Base-by-base conservation (phyloP, 2,329 filamentous ascomycete genomes). In the Purpureocillium takamizusanense region DNA sequence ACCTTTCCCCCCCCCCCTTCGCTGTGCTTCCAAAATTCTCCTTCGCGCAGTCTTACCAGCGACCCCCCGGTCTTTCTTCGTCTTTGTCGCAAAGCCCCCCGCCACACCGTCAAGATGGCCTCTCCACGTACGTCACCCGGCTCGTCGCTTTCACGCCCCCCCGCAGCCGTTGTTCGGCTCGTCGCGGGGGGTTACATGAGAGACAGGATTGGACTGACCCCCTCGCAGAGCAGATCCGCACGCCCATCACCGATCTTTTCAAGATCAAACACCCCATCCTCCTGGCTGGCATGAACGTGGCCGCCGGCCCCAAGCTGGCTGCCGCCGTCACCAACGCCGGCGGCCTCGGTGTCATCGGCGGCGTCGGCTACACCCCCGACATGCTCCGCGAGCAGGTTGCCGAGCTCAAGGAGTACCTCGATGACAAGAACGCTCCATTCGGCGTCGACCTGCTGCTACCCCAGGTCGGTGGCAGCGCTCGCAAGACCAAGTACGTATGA, bases 261-360 rank as follows among this genome's bases (percentile, higher is more conserved):
- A 86, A 87, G 74, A 97, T 98, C 77, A 86, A 94, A 63, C 92
- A 98, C 69, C 92, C 92, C 42, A 73, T 98, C 59, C 72, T 98
- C 56, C 81, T 98, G 46, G 92, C 92, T 53, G 92, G 92, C 62
- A 98, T 98, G 92, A 97, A 98, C 74, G 92, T 97, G 47, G 92
- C 92, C 41, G 92, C 92, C 43, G 92, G 92, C 36, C 92, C 92
- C 40, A 94, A 88, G 74, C 81, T 98, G 56, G 92, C 92, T 38
- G 92, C 92, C 27, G 92, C 92, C 31, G 92, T 98, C 53, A 94
- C 90, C 51, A 95, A 98, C 65, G 92, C 92, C 37, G 92, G 92
- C 51, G 92, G 92, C 56, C 74, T 98, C 45, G 92, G 92, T 67
- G 92, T 98, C 54, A 90, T 98, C 53, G 92, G 92, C 51, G 92